Conservation (phyloP, 1,284 basidiomycete species). For the Ganoderma sp. region DNA sequence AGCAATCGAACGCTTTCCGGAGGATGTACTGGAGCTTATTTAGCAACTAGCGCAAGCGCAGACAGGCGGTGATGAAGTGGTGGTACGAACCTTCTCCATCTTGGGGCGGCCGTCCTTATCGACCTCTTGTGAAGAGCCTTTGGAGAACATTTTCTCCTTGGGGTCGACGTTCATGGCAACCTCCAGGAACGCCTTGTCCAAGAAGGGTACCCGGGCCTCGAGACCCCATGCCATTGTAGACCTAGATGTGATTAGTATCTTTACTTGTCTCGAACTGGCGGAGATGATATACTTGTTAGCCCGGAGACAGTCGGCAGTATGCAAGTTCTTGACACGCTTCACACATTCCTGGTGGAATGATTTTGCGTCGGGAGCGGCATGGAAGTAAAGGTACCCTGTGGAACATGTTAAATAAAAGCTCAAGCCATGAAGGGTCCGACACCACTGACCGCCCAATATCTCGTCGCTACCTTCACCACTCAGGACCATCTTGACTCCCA, state of each 20-base stretch:
- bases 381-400: slow-evolving; percentile 98
- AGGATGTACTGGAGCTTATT: slow-evolving; percentile 79
- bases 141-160: slow-evolving; percentile 89
- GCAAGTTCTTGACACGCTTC: slow-evolving; percentile 95
- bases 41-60: background rate
- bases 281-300: slow-evolving; percentile 85
- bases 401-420: slow-evolving; percentile 1
- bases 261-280: background rate
- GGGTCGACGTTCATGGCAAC: slow-evolving; percentile 93
- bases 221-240: slow-evolving; percentile 99
- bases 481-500: slow-evolving; percentile 99
- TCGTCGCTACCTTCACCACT: slow-evolving; percentile 98
- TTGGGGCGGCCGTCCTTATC: slow-evolving; percentile 87
- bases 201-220: slow-evolving; percentile 98
- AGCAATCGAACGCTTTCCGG: slow-evolving; percentile 94
- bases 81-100: slow-evolving; percentile 85
- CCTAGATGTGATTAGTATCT: slow-evolving; percentile 47
- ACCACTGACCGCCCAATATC: slow-evolving; percentile 84
- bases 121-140: slow-evolving; percentile 75
- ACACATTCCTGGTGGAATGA: slow-evolving; percentile 98
- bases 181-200: slow-evolving; percentile 96
- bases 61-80: background rate
- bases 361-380: slow-evolving; percentile 89
- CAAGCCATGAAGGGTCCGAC: slow-evolving; percentile 10
- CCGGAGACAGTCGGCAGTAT: slow-evolving; percentile 96